These are phyloP conservation scores for Buxus sempervirens DNA, from an alignment of 164 flowering plant genomes.

Conservation along the genomic window DNA sequence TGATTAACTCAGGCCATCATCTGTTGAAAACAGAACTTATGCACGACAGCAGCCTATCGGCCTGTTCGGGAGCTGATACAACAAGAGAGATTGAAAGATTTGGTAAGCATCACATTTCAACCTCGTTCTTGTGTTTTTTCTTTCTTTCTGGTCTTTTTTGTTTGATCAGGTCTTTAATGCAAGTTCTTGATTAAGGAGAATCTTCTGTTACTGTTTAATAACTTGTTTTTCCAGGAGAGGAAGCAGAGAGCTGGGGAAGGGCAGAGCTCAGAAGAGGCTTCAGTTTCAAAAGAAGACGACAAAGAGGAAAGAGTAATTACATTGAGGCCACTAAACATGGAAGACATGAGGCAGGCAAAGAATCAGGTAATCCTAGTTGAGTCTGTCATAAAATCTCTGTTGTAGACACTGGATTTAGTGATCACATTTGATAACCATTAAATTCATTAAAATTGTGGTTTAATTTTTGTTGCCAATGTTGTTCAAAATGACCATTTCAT, in stretches of 20 bases:
- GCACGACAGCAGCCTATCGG: constrained; percentile 90
- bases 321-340: constrained; percentile 82
- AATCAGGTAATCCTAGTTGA: constrained; percentile 57
- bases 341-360: constrained; percentile 89
- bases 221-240: constrained; percentile 42
- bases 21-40: constrained; percentile 68
- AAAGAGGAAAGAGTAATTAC: constrained; percentile 51
- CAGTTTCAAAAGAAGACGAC: constrained; percentile 35
- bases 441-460: background rate
- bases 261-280: constrained; percentile 34
- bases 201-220: background rate
- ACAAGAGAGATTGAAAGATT: constrained; percentile 71
- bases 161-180: background rate
- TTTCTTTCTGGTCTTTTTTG: too few relatives aligned
- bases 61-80: constrained; percentile 93
- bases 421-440: background rate
- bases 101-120: constrained; percentile 35
- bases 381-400: background rate
- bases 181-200: background rate
- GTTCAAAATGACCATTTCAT: background rate
- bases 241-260: constrained; percentile 55
- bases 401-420: background rate
- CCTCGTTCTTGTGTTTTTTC: background rate
- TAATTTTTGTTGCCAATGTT: background rate
- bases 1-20: constrained; percentile 12